These are phyloP conservation scores for Lentinus polychrous DNA, from an alignment of 1,284 basidiomycete species.

Conservation along the genomic window DNA sequence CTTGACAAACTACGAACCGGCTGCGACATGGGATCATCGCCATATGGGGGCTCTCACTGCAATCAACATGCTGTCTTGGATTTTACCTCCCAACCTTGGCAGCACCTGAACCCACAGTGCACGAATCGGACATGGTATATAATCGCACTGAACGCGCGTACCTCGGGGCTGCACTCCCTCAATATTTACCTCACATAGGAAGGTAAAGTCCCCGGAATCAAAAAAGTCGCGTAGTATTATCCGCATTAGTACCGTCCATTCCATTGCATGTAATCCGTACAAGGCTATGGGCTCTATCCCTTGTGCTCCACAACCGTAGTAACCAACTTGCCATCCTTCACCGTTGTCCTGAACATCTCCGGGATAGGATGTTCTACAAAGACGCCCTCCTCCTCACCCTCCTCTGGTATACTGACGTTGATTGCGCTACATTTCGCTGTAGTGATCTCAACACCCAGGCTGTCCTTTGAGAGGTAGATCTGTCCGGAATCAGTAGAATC, in stretches of 20 bases:
- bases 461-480: slow-evolving; percentile 86
- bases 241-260: neutral
- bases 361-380: slow-evolving; percentile 90
- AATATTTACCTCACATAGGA: too few relatives aligned
- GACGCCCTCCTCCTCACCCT: slow-evolving; percentile 86
- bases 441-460: slow-evolving; percentile 80
- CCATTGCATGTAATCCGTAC: neutral
- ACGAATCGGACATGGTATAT: too few relatives aligned
- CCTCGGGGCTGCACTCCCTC: too few relatives aligned
- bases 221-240: too few relatives aligned
- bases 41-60: neutral
- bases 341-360: slow-evolving; percentile 89
- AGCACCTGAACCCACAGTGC: too few relatives aligned
- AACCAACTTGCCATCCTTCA: slow-evolving; percentile 81
- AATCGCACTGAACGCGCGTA: too few relatives aligned
- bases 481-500: slow-evolving; percentile 95
- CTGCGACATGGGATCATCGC: neutral
- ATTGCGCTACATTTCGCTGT: slow-evolving; percentile 94
- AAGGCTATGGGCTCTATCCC: slow-evolving; percentile 37
- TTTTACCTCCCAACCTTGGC: too few relatives aligned
- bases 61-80: neutral
- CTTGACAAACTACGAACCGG: neutral
- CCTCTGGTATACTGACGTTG: slow-evolving; percentile 87
- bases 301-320: slow-evolving; percentile 87
- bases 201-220: too few relatives aligned